Conservation (phyloP, 208 protist species). For the Wallacemonas sp. region DNA sequence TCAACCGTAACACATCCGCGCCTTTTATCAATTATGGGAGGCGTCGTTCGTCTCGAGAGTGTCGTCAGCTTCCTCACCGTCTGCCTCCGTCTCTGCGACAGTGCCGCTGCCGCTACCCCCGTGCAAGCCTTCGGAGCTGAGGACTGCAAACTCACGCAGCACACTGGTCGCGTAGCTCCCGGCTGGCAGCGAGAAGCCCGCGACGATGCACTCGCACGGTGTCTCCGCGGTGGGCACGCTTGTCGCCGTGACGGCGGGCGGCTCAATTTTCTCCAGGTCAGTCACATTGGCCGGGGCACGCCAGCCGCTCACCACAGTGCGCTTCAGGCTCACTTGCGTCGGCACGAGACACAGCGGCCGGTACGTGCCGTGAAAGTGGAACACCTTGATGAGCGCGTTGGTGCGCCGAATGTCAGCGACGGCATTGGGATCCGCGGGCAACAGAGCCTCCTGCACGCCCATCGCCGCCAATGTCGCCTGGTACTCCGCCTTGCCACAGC, state of each 20-base stretch:
- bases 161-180: constrained; percentile 88
- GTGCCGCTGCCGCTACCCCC: background rate
- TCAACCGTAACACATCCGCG: too few species aligned
- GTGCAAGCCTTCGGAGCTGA: constrained; percentile 47
- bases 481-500: constrained; percentile 67
- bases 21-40: too few species aligned
- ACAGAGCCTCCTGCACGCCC: constrained; percentile 40
- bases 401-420: background rate
- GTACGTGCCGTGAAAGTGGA: constrained; percentile 91
- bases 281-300: constrained; percentile 57
- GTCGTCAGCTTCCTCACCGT: too few species aligned
- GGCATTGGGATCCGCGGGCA: constrained; percentile 10
- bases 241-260: background rate
- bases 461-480: constrained; percentile 22
- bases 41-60: too few species aligned
- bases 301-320: constrained; percentile 31
- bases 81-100: too few species aligned
- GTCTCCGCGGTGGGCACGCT: background rate
- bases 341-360: constrained; percentile 63
- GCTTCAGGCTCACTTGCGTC: constrained; percentile 32
- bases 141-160: constrained; percentile 72
- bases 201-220: constrained; percentile 41
- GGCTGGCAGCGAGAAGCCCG: constrained; percentile 76
- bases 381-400: constrained; percentile 68
- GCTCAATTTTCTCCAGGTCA: constrained; percentile 51